Evolutionary conservation across 352 stramenopile genomes (phyloP).

Genomic region (Globisporangium sylvaticum): DNA sequence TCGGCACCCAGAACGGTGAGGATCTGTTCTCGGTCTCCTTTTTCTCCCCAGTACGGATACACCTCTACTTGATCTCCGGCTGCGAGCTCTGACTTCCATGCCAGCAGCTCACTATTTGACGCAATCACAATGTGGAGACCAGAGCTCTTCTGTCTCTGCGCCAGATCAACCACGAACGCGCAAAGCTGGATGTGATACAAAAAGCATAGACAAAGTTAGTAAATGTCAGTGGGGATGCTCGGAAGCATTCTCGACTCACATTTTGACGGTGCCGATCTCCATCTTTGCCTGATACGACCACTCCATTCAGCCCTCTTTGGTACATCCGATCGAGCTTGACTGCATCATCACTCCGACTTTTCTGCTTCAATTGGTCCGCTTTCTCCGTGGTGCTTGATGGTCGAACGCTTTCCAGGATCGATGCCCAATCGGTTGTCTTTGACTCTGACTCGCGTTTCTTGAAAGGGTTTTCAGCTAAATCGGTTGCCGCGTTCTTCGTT

Average conservation of each 20-base stretch:
- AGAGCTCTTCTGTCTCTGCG: constrained; percentile 23
- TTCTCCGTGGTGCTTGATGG: not conserved
- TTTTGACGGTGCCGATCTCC: constrained; percentile 15
- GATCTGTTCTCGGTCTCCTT: constrained; percentile 33
- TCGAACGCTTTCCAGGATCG: not conserved
- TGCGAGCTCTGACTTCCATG: constrained; percentile 37
- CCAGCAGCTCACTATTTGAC: constrained; percentile 27
- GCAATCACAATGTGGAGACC: constrained; percentile 45
- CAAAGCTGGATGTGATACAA: constrained; percentile 20
- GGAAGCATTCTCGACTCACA: not conserved
- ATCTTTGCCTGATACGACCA: constrained; percentile 17
- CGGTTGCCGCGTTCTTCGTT: not conserved
- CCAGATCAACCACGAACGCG: constrained; percentile 26
- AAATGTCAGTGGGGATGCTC: not conserved
- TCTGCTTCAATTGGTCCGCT: not conserved
- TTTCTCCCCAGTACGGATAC: constrained; percentile 55
- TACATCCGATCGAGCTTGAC: constrained; percentile 16
- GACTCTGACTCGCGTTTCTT: not conserved
- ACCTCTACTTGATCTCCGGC: constrained; percentile 25
- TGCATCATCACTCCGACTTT: not conserved
- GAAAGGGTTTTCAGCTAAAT: constrained; percentile 13
- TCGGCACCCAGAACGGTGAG: constrained; percentile 35
- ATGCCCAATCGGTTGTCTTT: not conserved
- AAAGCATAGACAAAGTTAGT: constrained; percentile 8
- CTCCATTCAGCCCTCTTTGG: constrained; percentile 26